Base-by-base conservation (phyloP, 164 flowering plant genomes). In the Paratinospora sagittata region DNA sequence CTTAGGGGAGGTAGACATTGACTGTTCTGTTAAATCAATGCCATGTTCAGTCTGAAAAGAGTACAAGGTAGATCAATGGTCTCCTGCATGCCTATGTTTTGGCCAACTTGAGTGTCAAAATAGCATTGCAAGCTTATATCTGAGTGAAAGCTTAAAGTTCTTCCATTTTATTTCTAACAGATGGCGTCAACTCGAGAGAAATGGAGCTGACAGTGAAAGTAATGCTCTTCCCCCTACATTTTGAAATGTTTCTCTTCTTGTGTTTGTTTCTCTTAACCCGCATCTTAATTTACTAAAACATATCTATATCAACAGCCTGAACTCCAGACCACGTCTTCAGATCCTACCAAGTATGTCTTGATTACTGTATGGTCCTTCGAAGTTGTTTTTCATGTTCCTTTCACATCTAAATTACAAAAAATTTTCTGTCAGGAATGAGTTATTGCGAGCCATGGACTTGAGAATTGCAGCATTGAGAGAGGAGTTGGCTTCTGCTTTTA, bases 401-500 rank as follows among this genome's bases (percentile, higher is more conserved):
- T 57, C 27, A 26, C 49, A 11, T 47, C 75, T 67, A 57, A 75
- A 39, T 67, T 63, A 47, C 19, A 10, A 68, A 27, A 19, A 52
- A 30, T 60, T 45, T 80, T 19, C 62, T 77, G 7, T 43, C 87
- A 93, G 98, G 85, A 88, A 86, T 81, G 97, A 93, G 73, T 79
- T 93, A 69, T 77, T 93, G 74, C 89, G 88, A 73, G 98, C 98
- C 69, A 81, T 93, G 89, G 90, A 90, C 76, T 76, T 84, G 72
- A 87, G 98, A 78, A 79, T 93, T 23, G 65, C 78, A 41, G 89
- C 85, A 55, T 69, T 86, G 66, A 84, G 77, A 67, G 84, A 70
- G 33, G 90, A 93, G 69, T 78, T 93, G 34, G 70, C 72, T 68
- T 66, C 83, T 73, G 81, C 90, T 80, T 82, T 90, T 57, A 69